A percentile compares a stretch with the other conserved stretches of the same genome.
Evolutionary conservation across 208 protist genomes (phyloP).

Genomic region (Leptomonas pyrrhocoris): DNA sequence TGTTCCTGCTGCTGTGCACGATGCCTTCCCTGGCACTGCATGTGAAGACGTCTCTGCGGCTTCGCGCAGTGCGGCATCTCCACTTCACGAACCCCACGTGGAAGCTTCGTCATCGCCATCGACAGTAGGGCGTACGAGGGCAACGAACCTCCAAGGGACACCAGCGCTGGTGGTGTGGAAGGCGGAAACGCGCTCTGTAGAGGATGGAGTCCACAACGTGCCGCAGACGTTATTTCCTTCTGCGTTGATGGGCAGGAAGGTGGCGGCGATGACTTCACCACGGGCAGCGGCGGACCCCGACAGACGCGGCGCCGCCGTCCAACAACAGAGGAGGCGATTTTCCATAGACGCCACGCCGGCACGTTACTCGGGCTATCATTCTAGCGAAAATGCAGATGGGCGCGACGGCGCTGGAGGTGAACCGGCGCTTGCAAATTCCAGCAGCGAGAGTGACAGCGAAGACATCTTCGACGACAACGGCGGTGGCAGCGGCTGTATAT

Average conservation of each 20-base stretch:
- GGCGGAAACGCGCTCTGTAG: not conserved
- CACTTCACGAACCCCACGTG: no score
- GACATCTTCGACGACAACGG: slow-evolving; percentile 12
- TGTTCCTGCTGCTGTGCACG: not conserved
- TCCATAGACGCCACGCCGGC: no score
- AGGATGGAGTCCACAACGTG: not conserved
- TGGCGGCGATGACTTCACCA: no score
- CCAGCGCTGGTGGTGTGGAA: slow-evolving; percentile 11
- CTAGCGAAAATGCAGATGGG: not conserved
- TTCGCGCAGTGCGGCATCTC: not conserved
- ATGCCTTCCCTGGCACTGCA: not conserved
- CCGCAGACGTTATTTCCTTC: not conserved
- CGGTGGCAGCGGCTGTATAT: not conserved
- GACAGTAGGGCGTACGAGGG: not conserved
- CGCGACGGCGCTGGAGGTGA: not conserved
- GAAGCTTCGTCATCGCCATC: not conserved
- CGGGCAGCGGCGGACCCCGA: no score
- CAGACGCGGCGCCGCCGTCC: no score
- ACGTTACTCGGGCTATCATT: not conserved
- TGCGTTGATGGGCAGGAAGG: not conserved
- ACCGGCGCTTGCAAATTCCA: not conserved
- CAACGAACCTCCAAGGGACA: not conserved
- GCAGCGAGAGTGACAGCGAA: slow-evolving; percentile 5
- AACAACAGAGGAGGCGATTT: no score
- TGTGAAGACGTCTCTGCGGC: not conserved